phyloP scores from a whole-genome alignment of 108 stramenopile genomes.

The Pseudonitzschia delicatissima region DNA sequence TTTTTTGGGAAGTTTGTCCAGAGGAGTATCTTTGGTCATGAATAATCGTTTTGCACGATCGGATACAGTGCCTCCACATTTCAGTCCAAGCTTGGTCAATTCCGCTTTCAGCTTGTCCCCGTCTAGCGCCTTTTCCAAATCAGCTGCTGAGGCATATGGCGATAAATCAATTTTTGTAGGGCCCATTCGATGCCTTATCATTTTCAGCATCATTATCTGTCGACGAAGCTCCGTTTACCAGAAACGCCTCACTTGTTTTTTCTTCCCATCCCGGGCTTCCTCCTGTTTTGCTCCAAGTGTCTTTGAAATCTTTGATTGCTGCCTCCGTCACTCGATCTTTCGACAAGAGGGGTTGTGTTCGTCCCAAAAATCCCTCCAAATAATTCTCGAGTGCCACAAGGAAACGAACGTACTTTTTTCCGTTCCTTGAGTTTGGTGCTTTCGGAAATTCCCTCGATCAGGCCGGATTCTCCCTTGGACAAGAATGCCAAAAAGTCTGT shows the following conservation, averaged over 20 bases:
- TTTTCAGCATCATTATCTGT: neutral
- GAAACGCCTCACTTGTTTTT: slow-evolving; percentile 52
- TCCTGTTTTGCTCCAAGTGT: slow-evolving; percentile 55
- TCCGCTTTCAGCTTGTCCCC: slow-evolving; percentile 85
- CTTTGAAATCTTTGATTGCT: slow-evolving; percentile 49
- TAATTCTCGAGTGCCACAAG: slow-evolving; percentile 58
- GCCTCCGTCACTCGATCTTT: slow-evolving; percentile 39
- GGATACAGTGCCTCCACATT: slow-evolving; percentile 91
- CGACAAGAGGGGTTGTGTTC: slow-evolving; percentile 64
- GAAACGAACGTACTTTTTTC: slow-evolving; percentile 73
- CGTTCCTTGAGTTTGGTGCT: slow-evolving; percentile 65
- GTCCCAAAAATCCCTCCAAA: slow-evolving; percentile 60
- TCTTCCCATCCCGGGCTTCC: slow-evolving; percentile 65
- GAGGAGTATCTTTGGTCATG: slow-evolving; percentile 79
- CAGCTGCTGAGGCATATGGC: slow-evolving; percentile 50
- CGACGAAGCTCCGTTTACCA: slow-evolving; percentile 31
- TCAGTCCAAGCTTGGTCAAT: slow-evolving; percentile 85
- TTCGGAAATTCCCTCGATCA: slow-evolving; percentile 38
- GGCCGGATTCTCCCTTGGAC: slow-evolving; percentile 36
- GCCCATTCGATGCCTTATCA: slow-evolving; percentile 3
- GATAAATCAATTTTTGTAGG: slow-evolving; percentile 50
- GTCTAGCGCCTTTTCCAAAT: slow-evolving; percentile 67
- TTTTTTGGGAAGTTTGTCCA: slow-evolving; percentile 83
- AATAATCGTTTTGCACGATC: slow-evolving; percentile 92
- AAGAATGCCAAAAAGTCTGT: slow-evolving; percentile 52